phyloP scores from a whole-genome alignment of 2,329 filamentous ascomycete species.

The Fusarium sarcochroum region DNA sequence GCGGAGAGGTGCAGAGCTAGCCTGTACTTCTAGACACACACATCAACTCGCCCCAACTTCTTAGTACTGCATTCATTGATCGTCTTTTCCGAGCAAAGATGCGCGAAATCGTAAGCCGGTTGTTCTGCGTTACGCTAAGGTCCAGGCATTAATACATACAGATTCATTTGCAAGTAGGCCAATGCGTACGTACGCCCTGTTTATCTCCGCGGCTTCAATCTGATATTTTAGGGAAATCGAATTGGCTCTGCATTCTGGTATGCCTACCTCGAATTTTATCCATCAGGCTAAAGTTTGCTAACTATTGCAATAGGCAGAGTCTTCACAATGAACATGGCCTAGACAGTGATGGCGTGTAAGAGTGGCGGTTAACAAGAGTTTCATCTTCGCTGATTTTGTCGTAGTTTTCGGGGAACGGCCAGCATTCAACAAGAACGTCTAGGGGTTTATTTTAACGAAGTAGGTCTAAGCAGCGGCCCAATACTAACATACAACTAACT shows the following conservation, averaged over 20 bases:
- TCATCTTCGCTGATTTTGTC: background rate
- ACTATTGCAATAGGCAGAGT: slow-evolving; percentile 66
- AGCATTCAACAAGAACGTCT: slow-evolving; percentile 99
- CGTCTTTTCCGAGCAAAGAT: background rate
- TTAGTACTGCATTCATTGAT: too few relatives aligned
- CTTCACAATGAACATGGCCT: slow-evolving; percentile 95
- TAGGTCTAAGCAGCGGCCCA: slow-evolving; percentile 48
- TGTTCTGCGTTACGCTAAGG: slow-evolving; percentile 33
- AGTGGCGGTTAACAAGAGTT: background rate
- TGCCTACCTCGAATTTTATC: background rate
- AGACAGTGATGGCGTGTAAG: slow-evolving; percentile 91
- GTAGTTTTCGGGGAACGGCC: slow-evolving; percentile 88
- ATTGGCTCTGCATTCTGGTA: slow-evolving; percentile 99
- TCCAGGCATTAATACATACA: background rate
- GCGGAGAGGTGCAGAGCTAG: too few relatives aligned
- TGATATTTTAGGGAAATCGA: slow-evolving; percentile 88
- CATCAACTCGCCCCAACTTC: background rate
- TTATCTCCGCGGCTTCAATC: slow-evolving; percentile 44
- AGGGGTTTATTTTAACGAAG: slow-evolving; percentile 98
- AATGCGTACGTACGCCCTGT: slow-evolving; percentile 80
- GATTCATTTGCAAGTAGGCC: slow-evolving; percentile 79
- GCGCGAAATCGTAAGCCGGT: slow-evolving; percentile 74
- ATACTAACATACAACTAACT: slow-evolving; percentile 12
- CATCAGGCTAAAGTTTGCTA: background rate
- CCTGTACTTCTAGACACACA: too few relatives aligned